These are phyloP conservation scores for Colletotrichum sansevieriae DNA, from an alignment of 2,329 filamentous ascomycete species.

Conservation along the genomic window DNA sequence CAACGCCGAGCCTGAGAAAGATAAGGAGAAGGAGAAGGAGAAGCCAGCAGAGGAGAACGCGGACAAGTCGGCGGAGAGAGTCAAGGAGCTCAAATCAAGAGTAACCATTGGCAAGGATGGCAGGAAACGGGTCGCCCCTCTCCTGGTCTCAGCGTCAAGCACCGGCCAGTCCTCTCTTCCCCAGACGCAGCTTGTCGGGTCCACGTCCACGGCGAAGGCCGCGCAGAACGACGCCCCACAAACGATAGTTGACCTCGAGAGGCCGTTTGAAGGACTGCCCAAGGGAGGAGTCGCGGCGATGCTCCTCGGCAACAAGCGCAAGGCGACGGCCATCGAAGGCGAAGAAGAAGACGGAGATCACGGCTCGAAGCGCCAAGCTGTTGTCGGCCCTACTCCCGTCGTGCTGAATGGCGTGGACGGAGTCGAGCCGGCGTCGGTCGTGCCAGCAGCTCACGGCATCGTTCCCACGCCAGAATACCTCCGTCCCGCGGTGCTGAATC, in stretches of 20 bases:
- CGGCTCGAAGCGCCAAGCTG: conserved; percentile 64
- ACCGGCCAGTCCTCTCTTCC: conserved; percentile 89
- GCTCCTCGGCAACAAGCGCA: conserved; percentile 93
- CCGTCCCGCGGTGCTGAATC: conserved; percentile 87
- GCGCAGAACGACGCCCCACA: conserved; percentile 80
- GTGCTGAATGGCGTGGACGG: conserved; percentile 83
- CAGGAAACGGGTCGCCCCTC: conserved; percentile 93
- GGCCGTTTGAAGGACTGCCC: conserved; percentile 92
- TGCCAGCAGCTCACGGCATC: conserved; percentile 70
- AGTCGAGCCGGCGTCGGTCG: conserved; percentile 78
- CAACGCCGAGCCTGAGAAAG: conserved; percentile 51
- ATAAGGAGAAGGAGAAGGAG: conserved; percentile 50
- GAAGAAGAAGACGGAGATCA: conserved; percentile 78
- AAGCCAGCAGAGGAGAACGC: conserved; percentile 59
- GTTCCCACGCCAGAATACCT: conserved; percentile 85
- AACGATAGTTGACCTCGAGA: conserved; percentile 88
- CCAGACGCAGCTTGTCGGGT: conserved; percentile 87
- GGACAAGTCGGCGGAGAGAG: conserved; percentile 67
- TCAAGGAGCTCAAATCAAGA: conserved; percentile 81
- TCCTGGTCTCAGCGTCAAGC: conserved; percentile 91
- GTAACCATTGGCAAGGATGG: conserved; percentile 97
- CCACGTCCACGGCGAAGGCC: conserved; percentile 70
- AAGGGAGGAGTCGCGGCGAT: conserved; percentile 89
- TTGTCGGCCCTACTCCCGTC: conserved; percentile 79
- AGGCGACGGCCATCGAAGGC: conserved; percentile 78